These are phyloP conservation scores for Boletus rufocinnamomeus DNA, from an alignment of 768 basidiomycete species.

Conservation along the genomic window DNA sequence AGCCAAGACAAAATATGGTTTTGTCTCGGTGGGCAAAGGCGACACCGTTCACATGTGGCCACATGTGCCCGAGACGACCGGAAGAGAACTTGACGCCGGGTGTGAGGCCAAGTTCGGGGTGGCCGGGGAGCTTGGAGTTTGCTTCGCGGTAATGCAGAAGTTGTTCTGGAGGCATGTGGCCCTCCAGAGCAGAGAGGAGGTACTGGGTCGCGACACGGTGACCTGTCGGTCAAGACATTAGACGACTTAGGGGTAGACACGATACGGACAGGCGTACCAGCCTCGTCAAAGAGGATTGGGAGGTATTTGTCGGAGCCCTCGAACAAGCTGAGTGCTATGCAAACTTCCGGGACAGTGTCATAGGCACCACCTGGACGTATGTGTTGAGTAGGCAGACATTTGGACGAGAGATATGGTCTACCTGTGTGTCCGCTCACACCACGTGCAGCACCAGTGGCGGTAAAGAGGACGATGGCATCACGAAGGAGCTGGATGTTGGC, in stretches of 20 bases:
- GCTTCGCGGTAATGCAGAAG: constrained; percentile 86
- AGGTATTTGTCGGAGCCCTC: constrained; percentile 60
- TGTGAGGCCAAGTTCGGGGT: constrained; percentile 86
- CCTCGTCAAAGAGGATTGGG: constrained; percentile 79
- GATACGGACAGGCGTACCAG: constrained; percentile 50
- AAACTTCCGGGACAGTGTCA: constrained; percentile 84
- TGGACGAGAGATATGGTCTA: constrained; percentile 20
- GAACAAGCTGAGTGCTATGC: constrained; percentile 75
- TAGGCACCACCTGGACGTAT: constrained; percentile 55
- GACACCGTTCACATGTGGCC: constrained; percentile 86
- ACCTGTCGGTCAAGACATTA: constrained; percentile 43
- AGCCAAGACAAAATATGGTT: constrained; percentile 80
- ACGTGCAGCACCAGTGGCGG: constrained; percentile 80
- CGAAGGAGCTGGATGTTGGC: constrained; percentile 80
- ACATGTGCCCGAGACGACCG: constrained; percentile 90
- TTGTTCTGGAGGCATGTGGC: constrained; percentile 68
- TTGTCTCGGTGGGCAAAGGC: constrained; percentile 78
- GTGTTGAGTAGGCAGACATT: not conserved
- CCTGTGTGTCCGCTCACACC: constrained; percentile 89
- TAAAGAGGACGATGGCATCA: constrained; percentile 85
- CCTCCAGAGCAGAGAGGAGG: constrained; percentile 76
- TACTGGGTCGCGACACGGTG: constrained; percentile 93
- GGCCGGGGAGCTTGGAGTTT: constrained; percentile 83
- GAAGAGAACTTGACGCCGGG: constrained; percentile 95
- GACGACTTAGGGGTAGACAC: not conserved